phyloP scores from a whole-genome alignment of 805 yeast genomes.

The Candida jianshihensis region DNA sequence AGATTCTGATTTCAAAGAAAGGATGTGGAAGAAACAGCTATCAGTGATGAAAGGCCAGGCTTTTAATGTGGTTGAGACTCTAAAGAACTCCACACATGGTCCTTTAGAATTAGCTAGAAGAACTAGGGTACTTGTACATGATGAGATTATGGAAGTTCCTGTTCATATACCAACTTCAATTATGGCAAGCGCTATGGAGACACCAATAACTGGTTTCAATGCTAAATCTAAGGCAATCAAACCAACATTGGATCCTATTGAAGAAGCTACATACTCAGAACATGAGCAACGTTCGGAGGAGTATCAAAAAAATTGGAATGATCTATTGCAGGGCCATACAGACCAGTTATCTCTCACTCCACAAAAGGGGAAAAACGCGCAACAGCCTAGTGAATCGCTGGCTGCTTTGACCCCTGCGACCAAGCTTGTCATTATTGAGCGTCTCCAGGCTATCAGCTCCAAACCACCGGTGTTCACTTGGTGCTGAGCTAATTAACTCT shows the following conservation, averaged over 20 bases:
- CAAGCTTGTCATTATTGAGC: slow-evolving; percentile 50
- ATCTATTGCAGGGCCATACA: slow-evolving; percentile 24
- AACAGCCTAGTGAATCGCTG: slow-evolving; percentile 5
- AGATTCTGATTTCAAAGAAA: slow-evolving; percentile 55
- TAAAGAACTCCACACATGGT: slow-evolving; percentile 51
- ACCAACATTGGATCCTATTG: slow-evolving; percentile 4
- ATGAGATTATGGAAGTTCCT: slow-evolving; percentile 57
- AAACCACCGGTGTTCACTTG: slow-evolving; percentile 64
- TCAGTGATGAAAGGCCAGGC: slow-evolving; percentile 75
- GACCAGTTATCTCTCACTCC: slow-evolving; percentile 19
- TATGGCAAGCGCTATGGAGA: slow-evolving; percentile 37
- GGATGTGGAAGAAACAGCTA: slow-evolving; percentile 64
- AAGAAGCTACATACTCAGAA: slow-evolving; percentile 4
- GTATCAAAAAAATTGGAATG: slow-evolving; percentile 25
- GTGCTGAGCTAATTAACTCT: slow-evolving; percentile 31
- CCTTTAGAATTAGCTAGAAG: slow-evolving; percentile 61
- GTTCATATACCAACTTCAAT: slow-evolving; percentile 29
- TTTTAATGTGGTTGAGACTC: slow-evolving; percentile 62
- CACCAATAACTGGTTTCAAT: slow-evolving; percentile 20
- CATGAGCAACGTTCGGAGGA: slow-evolving; percentile 5
- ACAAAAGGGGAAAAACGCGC: not conserved
- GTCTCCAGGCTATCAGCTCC: slow-evolving; percentile 46
- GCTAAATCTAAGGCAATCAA: not conserved
- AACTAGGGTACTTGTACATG: slow-evolving; percentile 50
- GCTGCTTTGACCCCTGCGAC: slow-evolving; percentile 14